Percentiles rank a stretch among this genome's conserved stretches.
Evolutionary conservation across 805 yeast genomes (phyloP).

Genomic region (Dipodascus geniculatus): DNA sequence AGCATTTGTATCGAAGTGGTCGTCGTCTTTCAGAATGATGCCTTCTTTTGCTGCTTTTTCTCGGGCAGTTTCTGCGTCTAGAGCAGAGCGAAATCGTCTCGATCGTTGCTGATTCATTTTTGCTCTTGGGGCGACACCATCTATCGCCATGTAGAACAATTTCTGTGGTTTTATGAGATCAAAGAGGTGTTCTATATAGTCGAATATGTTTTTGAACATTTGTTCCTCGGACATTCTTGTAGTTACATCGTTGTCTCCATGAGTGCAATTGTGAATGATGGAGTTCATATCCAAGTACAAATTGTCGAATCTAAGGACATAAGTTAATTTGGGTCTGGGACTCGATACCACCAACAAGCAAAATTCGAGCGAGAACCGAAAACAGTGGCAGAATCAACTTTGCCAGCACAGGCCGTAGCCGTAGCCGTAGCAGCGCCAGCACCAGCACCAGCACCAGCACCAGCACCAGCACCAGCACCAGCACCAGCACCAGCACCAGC

Average conservation of each 20-base stretch:
- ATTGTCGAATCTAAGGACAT: conserved; percentile 53
- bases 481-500: no score
- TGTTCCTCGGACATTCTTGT: conserved; percentile 73
- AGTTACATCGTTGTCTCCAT: conserved; percentile 61
- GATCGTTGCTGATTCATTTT: conserved; percentile 97
- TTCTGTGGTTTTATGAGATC: conserved; percentile 77
- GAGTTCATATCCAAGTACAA: conserved; percentile 96
- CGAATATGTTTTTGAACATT: conserved; percentile 84
- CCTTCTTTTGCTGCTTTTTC: conserved; percentile 66
- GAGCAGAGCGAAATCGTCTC: conserved; percentile 87
- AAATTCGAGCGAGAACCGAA: no score
- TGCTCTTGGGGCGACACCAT: conserved; percentile 98
- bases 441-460: no score
- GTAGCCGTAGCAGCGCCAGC: no score
- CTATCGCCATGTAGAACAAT: conserved; percentile 90
- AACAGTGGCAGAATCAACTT: no score
- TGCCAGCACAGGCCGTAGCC: no score
- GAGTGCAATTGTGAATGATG: conserved; percentile 81
- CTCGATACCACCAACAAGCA: no score
- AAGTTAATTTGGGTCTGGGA: background rate
- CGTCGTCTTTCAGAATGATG: conserved; percentile 64
- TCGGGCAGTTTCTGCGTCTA: conserved; percentile 76
- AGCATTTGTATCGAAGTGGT: conserved; percentile 81
- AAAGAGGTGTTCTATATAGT: conserved; percentile 88
- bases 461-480: no score